Evolutionary conservation across 768 basidiomycete species (phyloP).

Genomic region (Gloeopeniophorella convolvens): DNA sequence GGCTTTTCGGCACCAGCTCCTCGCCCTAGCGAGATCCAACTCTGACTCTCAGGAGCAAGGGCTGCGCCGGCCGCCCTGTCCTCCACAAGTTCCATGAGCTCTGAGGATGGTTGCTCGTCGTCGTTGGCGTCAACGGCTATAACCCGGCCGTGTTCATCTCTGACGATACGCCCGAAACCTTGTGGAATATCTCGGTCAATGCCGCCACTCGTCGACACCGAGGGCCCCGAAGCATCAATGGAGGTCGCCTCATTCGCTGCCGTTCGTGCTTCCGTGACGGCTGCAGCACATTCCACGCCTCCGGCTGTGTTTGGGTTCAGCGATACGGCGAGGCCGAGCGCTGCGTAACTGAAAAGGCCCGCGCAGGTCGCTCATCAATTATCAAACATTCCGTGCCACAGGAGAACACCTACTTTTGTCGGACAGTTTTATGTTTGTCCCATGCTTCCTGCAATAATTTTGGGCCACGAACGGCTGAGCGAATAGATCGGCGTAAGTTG

Average conservation of each 20-base stretch:
- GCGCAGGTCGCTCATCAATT: conserved; percentile 8
- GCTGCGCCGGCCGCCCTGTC: conserved; percentile 1
- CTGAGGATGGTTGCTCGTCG: conserved; percentile 1
- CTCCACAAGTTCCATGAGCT: conserved; percentile 10
- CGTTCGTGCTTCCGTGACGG: conserved; percentile 15
- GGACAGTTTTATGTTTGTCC: conserved; percentile 82
- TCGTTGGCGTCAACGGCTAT: conserved; percentile 14
- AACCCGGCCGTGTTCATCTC: conserved; percentile 15
- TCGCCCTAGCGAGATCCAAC: conserved; percentile 12
- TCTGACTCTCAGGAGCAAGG: conserved; percentile 2
- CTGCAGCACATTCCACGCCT: conserved; percentile 47
- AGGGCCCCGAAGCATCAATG: background rate
- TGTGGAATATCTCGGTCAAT: background rate
- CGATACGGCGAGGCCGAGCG: conserved; percentile 64
- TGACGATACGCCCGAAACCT: conserved; percentile 14
- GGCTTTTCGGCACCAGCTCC: conserved; percentile 1
- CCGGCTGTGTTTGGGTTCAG: conserved; percentile 65
- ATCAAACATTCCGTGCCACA: conserved; percentile 13
- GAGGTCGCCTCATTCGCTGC: conserved; percentile 12
- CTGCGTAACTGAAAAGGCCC: conserved; percentile 51
- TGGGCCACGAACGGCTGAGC: conserved; percentile 71
- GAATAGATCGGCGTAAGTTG: conserved; percentile 11
- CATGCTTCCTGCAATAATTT: conserved; percentile 77
- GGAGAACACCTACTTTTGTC: conserved; percentile 70
- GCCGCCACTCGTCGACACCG: background rate